A percentile compares a stretch with the other conserved stretches of the same genome.
phyloP scores from a whole-genome alignment of 805 yeast genomes.

The Kazachstania taianensis region DNA sequence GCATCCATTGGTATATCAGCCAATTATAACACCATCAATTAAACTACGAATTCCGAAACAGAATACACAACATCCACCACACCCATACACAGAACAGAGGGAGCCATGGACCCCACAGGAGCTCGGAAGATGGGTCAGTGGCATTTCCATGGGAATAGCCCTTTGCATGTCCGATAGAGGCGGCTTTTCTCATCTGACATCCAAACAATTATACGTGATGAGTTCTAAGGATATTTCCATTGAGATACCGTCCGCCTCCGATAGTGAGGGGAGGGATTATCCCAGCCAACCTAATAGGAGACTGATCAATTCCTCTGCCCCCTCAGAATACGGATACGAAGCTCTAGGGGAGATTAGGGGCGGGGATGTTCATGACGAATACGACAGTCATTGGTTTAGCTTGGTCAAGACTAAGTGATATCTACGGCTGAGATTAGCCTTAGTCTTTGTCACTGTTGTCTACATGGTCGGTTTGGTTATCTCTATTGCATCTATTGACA shows the following conservation, averaged over 20 bases:
- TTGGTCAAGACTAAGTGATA: constrained; percentile 49
- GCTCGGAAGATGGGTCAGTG: too few species aligned
- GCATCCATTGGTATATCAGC: too few species aligned
- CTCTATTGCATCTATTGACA: constrained; percentile 43
- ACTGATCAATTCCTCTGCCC: constrained; percentile 41
- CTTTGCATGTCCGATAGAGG: too few species aligned
- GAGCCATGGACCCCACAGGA: too few species aligned
- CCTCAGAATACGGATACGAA: constrained; percentile 45
- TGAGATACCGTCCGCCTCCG: constrained; percentile 77
- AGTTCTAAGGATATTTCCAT: constrained; percentile 54
- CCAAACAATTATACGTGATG: too few species aligned
- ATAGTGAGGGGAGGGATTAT: constrained; percentile 34
- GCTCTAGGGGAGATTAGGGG: too few species aligned
- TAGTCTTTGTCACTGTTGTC: constrained; percentile 22
- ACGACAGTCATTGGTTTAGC: constrained; percentile 64
- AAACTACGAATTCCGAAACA: too few species aligned
- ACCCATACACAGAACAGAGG: too few species aligned
- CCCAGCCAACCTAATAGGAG: constrained; percentile 47
- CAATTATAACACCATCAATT: too few species aligned
- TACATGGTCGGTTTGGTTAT: constrained; percentile 59
- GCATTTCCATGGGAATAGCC: too few species aligned
- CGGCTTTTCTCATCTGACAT: too few species aligned
- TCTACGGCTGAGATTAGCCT: constrained; percentile 55
- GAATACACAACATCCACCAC: too few species aligned
- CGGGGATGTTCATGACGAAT: constrained; percentile 64